phyloP scores from a whole-genome alignment of 805 yeast genomes.

The Candida insectorum region DNA sequence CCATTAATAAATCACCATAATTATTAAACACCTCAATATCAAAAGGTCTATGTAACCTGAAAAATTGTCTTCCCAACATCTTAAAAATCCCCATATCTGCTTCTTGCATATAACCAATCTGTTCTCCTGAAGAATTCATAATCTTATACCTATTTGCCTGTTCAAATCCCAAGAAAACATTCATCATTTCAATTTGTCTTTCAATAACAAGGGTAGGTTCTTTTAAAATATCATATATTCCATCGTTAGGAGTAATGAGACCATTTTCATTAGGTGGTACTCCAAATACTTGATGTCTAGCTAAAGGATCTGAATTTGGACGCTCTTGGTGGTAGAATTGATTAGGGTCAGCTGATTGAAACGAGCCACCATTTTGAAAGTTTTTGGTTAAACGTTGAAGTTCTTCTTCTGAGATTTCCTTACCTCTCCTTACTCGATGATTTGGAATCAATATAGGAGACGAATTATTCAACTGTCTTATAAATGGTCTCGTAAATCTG shows the following conservation, averaged over 20 bases:
- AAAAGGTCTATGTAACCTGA: slow-evolving; percentile 83
- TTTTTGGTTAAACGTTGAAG: slow-evolving; percentile 18
- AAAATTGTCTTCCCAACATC: slow-evolving; percentile 77
- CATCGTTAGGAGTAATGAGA: slow-evolving; percentile 53
- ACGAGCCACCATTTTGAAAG: slow-evolving; percentile 1
- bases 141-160: slow-evolving; percentile 81
- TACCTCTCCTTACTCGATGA: slow-evolving; percentile 17
- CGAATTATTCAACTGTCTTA: no score
- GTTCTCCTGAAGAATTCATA: slow-evolving; percentile 69
- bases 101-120: slow-evolving; percentile 79
- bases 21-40: slow-evolving; percentile 68
- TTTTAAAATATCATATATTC: slow-evolving; percentile 56
- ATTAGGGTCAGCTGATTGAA: slow-evolving; percentile 9
- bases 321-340: slow-evolving; percentile 18
- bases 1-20: slow-evolving; percentile 56
- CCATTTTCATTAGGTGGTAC: slow-evolving; percentile 45
- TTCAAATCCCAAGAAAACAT: slow-evolving; percentile 82
- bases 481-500: no score
- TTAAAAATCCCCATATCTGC: slow-evolving; percentile 69
- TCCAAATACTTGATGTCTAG: slow-evolving; percentile 27
- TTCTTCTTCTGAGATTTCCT: slow-evolving; percentile 36
- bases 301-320: slow-evolving; percentile 23
- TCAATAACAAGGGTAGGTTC: slow-evolving; percentile 88
- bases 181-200: slow-evolving; percentile 85
- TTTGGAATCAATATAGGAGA: not conserved